Evolutionary conservation across 2,329 filamentous ascomycete genomes (phyloP).

Genomic region (Fusarium albosuccineum): DNA sequence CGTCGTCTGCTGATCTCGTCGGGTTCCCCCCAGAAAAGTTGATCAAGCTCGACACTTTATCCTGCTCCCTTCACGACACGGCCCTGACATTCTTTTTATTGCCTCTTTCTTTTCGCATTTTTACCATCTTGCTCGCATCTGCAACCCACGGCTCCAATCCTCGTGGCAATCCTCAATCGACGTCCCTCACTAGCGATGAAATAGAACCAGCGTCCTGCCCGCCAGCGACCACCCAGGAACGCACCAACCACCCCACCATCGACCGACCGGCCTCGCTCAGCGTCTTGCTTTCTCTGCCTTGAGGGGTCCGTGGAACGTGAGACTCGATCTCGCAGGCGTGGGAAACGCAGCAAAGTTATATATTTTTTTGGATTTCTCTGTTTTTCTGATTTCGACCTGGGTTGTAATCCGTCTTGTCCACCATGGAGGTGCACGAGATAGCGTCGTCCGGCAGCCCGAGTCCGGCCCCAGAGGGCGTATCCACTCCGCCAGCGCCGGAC

Average conservation of each 20-base stretch:
- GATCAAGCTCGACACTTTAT: constrained; percentile 28
- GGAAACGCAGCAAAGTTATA: not conserved
- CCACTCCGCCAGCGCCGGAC: constrained; percentile 46
- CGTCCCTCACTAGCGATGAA: constrained; percentile 40
- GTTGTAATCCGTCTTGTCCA: constrained; percentile 5
- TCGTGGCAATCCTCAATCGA: constrained; percentile 9
- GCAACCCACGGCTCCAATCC: constrained; percentile 8
- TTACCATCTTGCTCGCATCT: constrained; percentile 5
- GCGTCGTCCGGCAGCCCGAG: constrained; percentile 45
- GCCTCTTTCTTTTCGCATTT: constrained; percentile 11
- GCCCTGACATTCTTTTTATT: constrained; percentile 21
- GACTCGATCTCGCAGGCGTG: not conserved
- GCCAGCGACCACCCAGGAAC: constrained; percentile 32
- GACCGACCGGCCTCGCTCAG: not conserved
- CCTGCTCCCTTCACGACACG: constrained; percentile 24
- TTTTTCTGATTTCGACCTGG: not conserved
- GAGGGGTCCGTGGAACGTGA: not conserved
- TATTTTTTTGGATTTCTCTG: not conserved
- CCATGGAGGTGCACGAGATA: constrained; percentile 45
- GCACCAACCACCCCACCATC: constrained; percentile 34
- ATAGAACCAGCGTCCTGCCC: constrained; percentile 33
- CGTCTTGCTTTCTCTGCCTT: constrained; percentile 10
- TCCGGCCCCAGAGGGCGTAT: constrained; percentile 40
- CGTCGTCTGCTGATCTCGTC: constrained; percentile 45
- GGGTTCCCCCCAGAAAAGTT: constrained; percentile 28